These are phyloP conservation scores for Castanopsis chinensis DNA, from an alignment of 306 rosid species.

Conservation along the genomic window DNA sequence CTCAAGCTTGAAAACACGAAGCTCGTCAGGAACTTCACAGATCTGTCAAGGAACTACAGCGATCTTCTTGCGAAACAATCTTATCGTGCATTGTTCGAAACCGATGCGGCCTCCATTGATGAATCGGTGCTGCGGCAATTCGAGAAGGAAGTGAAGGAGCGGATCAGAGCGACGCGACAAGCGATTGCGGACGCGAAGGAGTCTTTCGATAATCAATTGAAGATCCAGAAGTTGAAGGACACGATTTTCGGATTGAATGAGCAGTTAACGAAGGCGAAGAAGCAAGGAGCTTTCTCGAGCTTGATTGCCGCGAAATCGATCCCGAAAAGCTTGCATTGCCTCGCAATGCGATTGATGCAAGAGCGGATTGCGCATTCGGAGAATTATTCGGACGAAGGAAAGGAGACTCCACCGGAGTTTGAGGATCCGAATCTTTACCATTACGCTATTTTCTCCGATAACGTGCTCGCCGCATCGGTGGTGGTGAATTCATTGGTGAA, in stretches of 20 bases:
- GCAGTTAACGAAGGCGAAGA: conserved; percentile 79
- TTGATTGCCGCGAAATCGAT: conserved; percentile 86
- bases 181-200: conserved; percentile 84
- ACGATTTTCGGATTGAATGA: conserved; percentile 86
- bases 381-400: conserved; percentile 61
- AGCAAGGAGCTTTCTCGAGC: conserved; percentile 94
- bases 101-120: conserved; percentile 55
- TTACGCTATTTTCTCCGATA: conserved; percentile 78
- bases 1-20: conserved; percentile 89
- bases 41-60: conserved; percentile 66
- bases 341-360: conserved; percentile 72
- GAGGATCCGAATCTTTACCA: conserved; percentile 81
- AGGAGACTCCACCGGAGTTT: conserved; percentile 48
- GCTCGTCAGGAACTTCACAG: conserved; percentile 80
- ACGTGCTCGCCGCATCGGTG: conserved; percentile 79
- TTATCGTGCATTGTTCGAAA: conserved; percentile 47
- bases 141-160: conserved; percentile 93
- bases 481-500: conserved; percentile 78
- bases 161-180: conserved; percentile 76
- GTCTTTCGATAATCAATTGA: conserved; percentile 87
- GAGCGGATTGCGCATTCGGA: conserved; percentile 70
- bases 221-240: conserved; percentile 94
- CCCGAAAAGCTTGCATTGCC: conserved; percentile 76
- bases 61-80: conserved; percentile 72
- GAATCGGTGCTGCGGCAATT: conserved; percentile 72